phyloP scores from a whole-genome alignment of 129 eudicot species.

The Centrapalus pauciflorus region DNA sequence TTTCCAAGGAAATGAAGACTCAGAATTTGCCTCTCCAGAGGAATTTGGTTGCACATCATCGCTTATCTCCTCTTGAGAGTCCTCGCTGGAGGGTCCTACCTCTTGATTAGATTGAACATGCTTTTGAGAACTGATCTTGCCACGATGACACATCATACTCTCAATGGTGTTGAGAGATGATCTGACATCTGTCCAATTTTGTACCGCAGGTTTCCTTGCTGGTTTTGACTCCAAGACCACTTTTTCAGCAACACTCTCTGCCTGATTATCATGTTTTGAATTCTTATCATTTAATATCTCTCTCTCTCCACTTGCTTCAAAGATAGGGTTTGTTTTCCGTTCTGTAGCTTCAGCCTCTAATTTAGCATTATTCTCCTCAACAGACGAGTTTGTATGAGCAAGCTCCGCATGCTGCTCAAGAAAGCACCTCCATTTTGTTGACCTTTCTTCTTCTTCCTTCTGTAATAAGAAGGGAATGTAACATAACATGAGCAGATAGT shows the following conservation, averaged over 20 bases:
- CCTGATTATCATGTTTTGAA: conserved; percentile 25
- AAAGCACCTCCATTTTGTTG: conserved; percentile 72
- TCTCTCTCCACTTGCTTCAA: conserved; percentile 36
- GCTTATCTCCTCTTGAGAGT: conserved; percentile 30
- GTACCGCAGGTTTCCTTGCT: conserved; percentile 32
- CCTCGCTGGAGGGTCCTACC: conserved; percentile 26
- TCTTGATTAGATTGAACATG: conserved; percentile 36
- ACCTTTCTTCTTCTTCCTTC: conserved; percentile 93
- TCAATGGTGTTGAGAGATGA: conserved; percentile 60
- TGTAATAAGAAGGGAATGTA: conserved; percentile 27
- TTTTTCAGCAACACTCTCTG: conserved; percentile 26
- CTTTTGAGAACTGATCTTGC: conserved; percentile 28
- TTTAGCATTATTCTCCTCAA: conserved; percentile 17
- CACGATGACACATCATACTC: conserved; percentile 55
- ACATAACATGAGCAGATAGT: background rate
- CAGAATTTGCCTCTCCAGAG: conserved; percentile 22
- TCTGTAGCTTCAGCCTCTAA: conserved; percentile 38
- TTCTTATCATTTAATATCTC: conserved; percentile 27
- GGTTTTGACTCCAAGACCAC: conserved; percentile 26
- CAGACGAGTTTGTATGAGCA: conserved; percentile 12
- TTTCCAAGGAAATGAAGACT: conserved; percentile 48
- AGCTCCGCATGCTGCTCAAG: conserved; percentile 60
- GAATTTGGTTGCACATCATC: conserved; percentile 25
- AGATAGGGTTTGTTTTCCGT: conserved; percentile 20
- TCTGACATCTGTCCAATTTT: conserved; percentile 65